A percentile compares a stretch with the other conserved stretches of the same genome.
phyloP scores from a whole-genome alignment of 2,329 filamentous ascomycete genomes.

The Domatiomyces globalis region DNA sequence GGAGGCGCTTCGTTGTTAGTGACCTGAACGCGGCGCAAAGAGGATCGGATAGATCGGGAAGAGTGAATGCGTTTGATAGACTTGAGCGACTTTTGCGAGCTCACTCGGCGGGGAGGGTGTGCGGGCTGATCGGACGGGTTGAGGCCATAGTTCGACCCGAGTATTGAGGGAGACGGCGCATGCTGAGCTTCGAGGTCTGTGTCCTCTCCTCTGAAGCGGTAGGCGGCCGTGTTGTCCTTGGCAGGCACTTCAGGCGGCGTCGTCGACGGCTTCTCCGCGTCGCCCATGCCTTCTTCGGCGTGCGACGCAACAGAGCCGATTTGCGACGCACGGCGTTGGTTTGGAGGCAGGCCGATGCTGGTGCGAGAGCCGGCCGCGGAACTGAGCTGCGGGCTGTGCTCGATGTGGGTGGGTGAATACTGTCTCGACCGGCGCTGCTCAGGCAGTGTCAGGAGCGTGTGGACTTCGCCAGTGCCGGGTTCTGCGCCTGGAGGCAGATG shows the following conservation, averaged over 20 bases:
- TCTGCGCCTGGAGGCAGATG: background rate
- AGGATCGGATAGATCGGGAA: conserved; percentile 28
- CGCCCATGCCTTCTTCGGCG: conserved; percentile 19
- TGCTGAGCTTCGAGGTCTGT: conserved; percentile 17
- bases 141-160: conserved; percentile 20
- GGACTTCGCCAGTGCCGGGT: conserved; percentile 35
- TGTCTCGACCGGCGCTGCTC: conserved; percentile 42
- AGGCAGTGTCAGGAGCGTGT: conserved; percentile 40
- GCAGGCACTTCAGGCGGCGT: conserved; percentile 3
- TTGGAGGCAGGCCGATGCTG: conserved; percentile 38
- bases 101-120: conserved; percentile 17
- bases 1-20: conserved; percentile 1
- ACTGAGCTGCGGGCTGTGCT: conserved; percentile 26
- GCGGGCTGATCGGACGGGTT: conserved; percentile 15
- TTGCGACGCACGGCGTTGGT: conserved; percentile 25
- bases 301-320: conserved; percentile 13
- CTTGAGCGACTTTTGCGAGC: conserved; percentile 14
- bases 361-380: conserved; percentile 27
- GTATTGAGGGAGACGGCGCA: conserved; percentile 10
- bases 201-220: conserved; percentile 15
- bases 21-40: conserved; percentile 23
- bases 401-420: conserved; percentile 34
- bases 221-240: conserved; percentile 16
- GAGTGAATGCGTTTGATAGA: conserved; percentile 26
- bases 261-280: conserved; percentile 8